Conservation (phyloP, 257 asterid species). For the Plantago major region DNA sequence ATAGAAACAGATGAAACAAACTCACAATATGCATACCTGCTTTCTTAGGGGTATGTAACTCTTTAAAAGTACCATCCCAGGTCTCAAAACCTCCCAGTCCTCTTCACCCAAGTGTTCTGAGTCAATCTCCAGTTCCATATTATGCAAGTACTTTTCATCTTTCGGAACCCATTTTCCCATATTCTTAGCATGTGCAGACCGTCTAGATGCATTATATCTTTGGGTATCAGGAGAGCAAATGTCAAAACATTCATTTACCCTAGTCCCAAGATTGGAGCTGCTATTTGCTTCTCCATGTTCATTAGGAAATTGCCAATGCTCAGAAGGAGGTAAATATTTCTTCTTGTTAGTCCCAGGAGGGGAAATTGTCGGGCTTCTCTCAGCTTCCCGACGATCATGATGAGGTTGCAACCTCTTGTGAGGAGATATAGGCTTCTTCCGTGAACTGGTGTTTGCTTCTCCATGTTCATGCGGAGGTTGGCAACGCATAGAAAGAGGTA, state of each 20-base stretch:
- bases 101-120: constrained; percentile 17
- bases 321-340: too few relatives aligned
- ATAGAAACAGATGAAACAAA: too few relatives aligned
- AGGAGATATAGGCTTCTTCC: too few relatives aligned
- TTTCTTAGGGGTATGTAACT: constrained; percentile 32
- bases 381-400: too few relatives aligned
- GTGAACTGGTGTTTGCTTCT: too few relatives aligned
- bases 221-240: constrained; percentile 35
- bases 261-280: not conserved
- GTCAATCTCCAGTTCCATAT: not conserved
- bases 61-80: constrained; percentile 68
- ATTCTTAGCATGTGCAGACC: not conserved
- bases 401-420: too few relatives aligned
- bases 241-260: constrained; percentile 32
- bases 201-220: not conserved
- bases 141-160: constrained; percentile 14
- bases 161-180: constrained; percentile 2
- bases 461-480: too few relatives aligned
- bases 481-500: too few relatives aligned
- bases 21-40: constrained; percentile 36
- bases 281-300: not conserved
- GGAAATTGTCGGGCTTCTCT: not conserved
- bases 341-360: too few relatives aligned
- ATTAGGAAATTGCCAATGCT: too few relatives aligned
- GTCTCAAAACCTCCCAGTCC: constrained; percentile 37